Evolutionary conservation across 106 monocot genomes (phyloP).

Genomic region (Allium cepa): DNA sequence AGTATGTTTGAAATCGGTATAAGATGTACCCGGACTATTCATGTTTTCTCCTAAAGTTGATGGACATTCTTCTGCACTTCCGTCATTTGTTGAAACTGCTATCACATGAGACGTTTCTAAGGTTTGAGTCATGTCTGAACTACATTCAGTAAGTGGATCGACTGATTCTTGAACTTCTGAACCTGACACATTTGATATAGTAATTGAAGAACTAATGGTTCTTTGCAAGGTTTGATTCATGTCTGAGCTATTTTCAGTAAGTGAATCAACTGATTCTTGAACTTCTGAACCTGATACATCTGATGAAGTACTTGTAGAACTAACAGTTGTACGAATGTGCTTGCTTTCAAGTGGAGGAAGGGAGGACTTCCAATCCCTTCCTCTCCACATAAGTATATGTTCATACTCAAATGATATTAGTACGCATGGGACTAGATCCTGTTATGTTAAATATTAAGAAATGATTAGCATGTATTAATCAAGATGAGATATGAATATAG

Average conservation of each 20-base stretch:
- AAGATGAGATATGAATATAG: not conserved
- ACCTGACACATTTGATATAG: conserved; percentile 16
- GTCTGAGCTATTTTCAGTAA: conserved; percentile 8
- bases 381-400: conserved; percentile 99
- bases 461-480: not conserved
- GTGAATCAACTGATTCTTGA: conserved; percentile 6
- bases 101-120: not conserved
- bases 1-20: not conserved
- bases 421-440: conserved; percentile 90
- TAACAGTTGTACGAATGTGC: conserved; percentile 7
- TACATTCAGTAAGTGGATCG: conserved; percentile 6
- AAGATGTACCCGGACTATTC: not conserved
- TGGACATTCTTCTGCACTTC: not conserved
- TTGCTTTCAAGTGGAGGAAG: conserved; percentile 28
- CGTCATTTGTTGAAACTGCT: conserved; percentile 1
- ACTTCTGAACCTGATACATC: conserved; percentile 12
- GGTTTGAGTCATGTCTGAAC: conserved; percentile 1
- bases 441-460: conserved; percentile 15
- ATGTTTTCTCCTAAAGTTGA: too few relatives aligned
- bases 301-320: conserved; percentile 8
- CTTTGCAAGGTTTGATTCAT: conserved; percentile 1
- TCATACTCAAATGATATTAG: conserved; percentile 84
- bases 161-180: conserved; percentile 9
- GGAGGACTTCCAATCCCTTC: conserved; percentile 81
- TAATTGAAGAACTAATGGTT: not conserved